These are phyloP conservation scores for Mucor lusitanicus DNA, from an alignment of 371 early-diverging fungal genomes.

Conservation along the genomic window DNA sequence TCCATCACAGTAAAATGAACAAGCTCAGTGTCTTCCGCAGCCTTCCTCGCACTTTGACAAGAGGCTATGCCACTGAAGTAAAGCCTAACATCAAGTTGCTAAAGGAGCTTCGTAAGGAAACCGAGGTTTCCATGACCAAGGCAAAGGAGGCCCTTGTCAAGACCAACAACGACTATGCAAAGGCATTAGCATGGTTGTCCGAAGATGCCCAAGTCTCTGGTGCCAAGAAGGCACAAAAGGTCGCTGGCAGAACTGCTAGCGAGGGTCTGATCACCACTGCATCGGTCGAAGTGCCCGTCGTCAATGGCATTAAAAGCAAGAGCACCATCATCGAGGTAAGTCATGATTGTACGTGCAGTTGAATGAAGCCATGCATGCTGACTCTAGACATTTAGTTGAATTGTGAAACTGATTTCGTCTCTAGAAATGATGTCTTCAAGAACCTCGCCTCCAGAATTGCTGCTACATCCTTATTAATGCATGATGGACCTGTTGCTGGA, in stretches of 20 bases:
- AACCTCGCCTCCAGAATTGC: conserved; percentile 76
- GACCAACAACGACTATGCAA: conserved; percentile 72
- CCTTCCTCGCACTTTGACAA: conserved; percentile 1
- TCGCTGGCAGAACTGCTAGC: conserved; percentile 49
- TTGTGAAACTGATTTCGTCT: conserved; percentile 96
- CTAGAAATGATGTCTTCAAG: conserved; percentile 80
- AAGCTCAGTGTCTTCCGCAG: conserved; percentile 11
- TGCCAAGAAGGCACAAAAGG: conserved; percentile 68
- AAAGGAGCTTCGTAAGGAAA: conserved; percentile 77
- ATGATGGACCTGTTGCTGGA: conserved; percentile 25
- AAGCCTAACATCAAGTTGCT: conserved; percentile 77
- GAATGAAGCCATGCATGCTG: neutral
- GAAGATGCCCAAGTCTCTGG: conserved; percentile 72
- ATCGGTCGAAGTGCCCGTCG: conserved; percentile 39
- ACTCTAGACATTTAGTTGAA: conserved; percentile 58
- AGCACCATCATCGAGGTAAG: conserved; percentile 73
- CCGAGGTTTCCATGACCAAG: conserved; percentile 82
- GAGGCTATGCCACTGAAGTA: conserved; percentile 29
- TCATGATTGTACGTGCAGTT: too few relatives aligned
- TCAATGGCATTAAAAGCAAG: conserved; percentile 35
- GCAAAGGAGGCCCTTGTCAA: conserved; percentile 85
- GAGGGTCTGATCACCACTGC: conserved; percentile 73
- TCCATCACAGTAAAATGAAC: conserved; percentile 4
- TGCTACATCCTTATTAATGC: conserved; percentile 59
- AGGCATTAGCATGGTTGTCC: conserved; percentile 84